A percentile compares a stretch with the other conserved stretches of the same genome.
phyloP scores from a whole-genome alignment of 208 protist genomes.

The Vickermania spadyakhi region DNA sequence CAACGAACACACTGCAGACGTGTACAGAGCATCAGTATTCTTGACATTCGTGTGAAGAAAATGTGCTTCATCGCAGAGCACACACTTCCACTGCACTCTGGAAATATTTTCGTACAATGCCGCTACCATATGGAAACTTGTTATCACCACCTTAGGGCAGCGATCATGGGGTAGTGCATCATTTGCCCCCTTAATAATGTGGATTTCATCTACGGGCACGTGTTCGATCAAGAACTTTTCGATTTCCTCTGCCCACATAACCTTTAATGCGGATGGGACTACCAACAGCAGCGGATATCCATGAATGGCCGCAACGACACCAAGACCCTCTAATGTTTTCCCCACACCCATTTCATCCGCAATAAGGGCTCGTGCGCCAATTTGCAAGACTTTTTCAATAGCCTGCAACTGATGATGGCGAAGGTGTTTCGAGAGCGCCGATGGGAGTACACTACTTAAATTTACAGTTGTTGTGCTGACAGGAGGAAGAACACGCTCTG shows the following conservation, averaged over 20 bases:
- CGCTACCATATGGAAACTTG: conserved; percentile 77
- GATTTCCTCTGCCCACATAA: conserved; percentile 73
- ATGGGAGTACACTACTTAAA: conserved; percentile 2
- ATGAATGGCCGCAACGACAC: conserved; percentile 34
- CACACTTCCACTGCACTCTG: conserved; percentile 27
- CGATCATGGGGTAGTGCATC: conserved; percentile 20
- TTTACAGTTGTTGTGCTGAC: too few relatives aligned
- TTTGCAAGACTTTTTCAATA: conserved; percentile 32
- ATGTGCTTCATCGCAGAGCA: conserved; percentile 76
- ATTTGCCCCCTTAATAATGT: conserved; percentile 56
- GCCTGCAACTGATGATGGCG: conserved; percentile 58
- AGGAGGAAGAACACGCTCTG: conserved; percentile 95
- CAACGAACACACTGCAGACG: conserved; percentile 25
- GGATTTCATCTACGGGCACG: conserved; percentile 57
- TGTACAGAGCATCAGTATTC: conserved; percentile 57
- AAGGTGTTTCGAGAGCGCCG: conserved; percentile 9
- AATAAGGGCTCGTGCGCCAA: conserved; percentile 41
- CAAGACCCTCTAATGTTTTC: conserved; percentile 70
- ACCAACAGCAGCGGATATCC: conserved; percentile 67
- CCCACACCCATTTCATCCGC: conserved; percentile 85
- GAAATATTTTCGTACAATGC: conserved; percentile 30
- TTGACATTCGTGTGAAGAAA: conserved; percentile 63
- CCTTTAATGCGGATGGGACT: conserved; percentile 61
- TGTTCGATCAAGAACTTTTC: conserved; percentile 66
- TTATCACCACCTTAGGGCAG: conserved; percentile 56